These are phyloP conservation scores for Murraya koenigii DNA, from an alignment of 345 rosid species.

Conservation along the genomic window DNA sequence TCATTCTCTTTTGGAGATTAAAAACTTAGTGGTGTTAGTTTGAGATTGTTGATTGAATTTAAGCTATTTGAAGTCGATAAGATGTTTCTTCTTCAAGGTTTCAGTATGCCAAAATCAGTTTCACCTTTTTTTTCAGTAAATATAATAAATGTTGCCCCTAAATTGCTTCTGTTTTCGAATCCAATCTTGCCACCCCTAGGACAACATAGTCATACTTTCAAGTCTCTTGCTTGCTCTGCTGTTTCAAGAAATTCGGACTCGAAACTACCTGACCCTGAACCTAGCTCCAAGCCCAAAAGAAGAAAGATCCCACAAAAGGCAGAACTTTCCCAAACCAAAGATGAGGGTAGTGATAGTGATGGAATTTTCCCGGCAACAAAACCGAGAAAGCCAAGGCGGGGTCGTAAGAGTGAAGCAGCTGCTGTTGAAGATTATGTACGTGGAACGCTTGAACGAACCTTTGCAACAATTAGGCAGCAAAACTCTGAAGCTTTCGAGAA, in stretches of 20 bases:
- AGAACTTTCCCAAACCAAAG: slow-evolving; percentile 20
- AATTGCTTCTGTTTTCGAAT: background rate
- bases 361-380: slow-evolving; percentile 36
- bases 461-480: slow-evolving; percentile 58
- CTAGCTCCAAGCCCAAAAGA: slow-evolving; percentile 25
- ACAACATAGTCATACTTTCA: slow-evolving; percentile 6
- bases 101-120: slow-evolving; percentile 23
- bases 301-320: slow-evolving; percentile 16
- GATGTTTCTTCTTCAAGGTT: slow-evolving; percentile 35
- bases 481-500: slow-evolving; percentile 51
- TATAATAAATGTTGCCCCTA: background rate
- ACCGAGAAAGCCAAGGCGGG: slow-evolving; percentile 65
- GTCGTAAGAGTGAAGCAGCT: slow-evolving; percentile 73
- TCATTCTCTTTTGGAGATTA: background rate
- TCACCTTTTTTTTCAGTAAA: slow-evolving; percentile 15
- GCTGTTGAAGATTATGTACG: slow-evolving; percentile 85
- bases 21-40: background rate
- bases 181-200: background rate
- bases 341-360: slow-evolving; percentile 18
- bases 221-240: slow-evolving; percentile 30
- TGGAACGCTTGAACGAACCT: slow-evolving; percentile 56
- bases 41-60: background rate
- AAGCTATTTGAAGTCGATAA: slow-evolving; percentile 8
- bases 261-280: slow-evolving; percentile 36
- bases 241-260: slow-evolving; percentile 42